Evolutionary conservation across 345 rosid genomes (phyloP).

Genomic region (Raphanus raphanistrum): DNA sequence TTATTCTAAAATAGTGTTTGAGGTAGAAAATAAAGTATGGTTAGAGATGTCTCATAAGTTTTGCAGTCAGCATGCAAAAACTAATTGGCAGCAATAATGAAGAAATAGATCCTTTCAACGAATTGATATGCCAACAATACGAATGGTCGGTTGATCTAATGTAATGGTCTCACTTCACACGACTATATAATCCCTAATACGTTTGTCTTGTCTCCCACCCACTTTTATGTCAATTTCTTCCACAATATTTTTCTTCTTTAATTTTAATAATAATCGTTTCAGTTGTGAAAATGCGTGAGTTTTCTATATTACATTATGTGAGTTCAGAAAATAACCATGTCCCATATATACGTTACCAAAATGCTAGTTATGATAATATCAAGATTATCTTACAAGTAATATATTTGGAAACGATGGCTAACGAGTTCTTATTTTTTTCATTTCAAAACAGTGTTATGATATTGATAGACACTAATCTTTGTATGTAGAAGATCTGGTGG

Average conservation of each 20-base stretch:
- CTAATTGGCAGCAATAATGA: conserved; percentile 22
- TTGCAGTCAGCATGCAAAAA: conserved; percentile 20
- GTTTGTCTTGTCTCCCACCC: conserved; percentile 35
- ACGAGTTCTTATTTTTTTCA: neutral
- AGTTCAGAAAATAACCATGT: neutral
- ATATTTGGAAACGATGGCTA: neutral
- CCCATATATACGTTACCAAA: neutral
- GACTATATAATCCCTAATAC: conserved; percentile 12
- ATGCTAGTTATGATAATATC: neutral
- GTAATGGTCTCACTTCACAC: conserved; percentile 38
- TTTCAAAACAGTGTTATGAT: neutral
- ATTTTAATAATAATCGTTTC: neutral
- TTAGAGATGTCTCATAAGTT: too few species aligned
- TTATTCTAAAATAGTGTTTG: too few species aligned
- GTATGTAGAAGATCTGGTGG: neutral
- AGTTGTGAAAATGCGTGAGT: neutral
- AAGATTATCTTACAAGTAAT: neutral
- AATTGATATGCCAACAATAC: conserved; percentile 31
- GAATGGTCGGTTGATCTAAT: conserved; percentile 29
- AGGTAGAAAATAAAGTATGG: too few species aligned
- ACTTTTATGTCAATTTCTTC: conserved; percentile 13
- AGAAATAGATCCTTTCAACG: neutral
- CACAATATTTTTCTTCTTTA: neutral
- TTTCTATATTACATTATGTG: neutral
- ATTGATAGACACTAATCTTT: conserved; percentile 15